Evolutionary conservation across 192 early-diverging fungal species (phyloP).

Genomic region (Entomortierella lignicola): DNA sequence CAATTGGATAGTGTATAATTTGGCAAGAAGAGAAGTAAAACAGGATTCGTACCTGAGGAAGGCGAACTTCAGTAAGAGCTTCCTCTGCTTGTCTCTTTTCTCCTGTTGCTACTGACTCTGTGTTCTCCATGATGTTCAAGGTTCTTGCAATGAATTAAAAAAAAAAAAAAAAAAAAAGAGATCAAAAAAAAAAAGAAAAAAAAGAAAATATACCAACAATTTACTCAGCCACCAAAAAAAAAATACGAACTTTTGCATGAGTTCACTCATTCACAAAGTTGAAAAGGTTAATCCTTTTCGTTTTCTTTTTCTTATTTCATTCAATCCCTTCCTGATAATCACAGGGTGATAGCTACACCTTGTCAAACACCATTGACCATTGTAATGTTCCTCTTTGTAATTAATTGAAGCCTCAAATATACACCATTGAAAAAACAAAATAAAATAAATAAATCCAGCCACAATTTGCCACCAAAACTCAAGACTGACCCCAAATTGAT

Average conservation of each 20-base stretch:
- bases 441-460: no score
- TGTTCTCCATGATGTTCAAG: slow-evolving; percentile 22
- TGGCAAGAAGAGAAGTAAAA: no score
- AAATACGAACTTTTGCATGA: background rate
- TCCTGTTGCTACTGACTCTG: slow-evolving; percentile 1
- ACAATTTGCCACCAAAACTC: background rate
- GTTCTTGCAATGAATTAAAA: background rate
- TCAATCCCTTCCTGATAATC: no score
- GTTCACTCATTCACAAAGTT: no score
- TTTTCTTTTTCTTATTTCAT: no score
- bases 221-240: slow-evolving; percentile 14
- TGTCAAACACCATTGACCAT: no score
- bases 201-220: slow-evolving; percentile 3
- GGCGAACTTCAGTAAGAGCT: slow-evolving; percentile 16
- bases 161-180: background rate
- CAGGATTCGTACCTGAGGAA: slow-evolving; percentile 38
- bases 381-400: no score
- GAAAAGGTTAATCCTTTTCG: no score
- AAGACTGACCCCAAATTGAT: no score
- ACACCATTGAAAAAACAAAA: no score
- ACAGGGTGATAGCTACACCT: background rate
- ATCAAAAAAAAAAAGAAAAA: background rate
- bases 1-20: no score
- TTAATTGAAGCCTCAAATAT: no score
- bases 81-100: slow-evolving; percentile 42